Evolutionary conservation across 2,329 filamentous ascomycete species (phyloP).

Genomic region (Catunica adiposa): DNA sequence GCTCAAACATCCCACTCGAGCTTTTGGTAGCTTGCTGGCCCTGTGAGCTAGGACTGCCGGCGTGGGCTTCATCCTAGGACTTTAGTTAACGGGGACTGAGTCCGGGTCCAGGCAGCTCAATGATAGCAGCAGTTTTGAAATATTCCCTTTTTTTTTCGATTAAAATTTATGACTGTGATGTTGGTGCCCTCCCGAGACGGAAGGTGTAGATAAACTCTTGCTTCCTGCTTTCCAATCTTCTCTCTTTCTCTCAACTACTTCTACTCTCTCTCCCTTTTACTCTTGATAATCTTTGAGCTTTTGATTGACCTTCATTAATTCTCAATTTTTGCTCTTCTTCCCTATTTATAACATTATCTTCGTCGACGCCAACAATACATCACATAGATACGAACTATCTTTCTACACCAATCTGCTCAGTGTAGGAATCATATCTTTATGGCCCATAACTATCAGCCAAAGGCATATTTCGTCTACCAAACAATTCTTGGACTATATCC

Average conservation of each 20-base stretch:
- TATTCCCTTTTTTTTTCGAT: constrained; percentile 5
- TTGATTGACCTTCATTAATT: not conserved
- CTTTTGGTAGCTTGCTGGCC: not conserved
- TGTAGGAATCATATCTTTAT: not conserved
- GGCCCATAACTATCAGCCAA: not conserved
- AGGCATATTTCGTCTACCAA: not conserved
- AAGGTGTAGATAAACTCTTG: not conserved
- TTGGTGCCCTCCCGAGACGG: not conserved
- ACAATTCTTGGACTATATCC: too few species aligned
- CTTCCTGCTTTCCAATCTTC: not conserved
- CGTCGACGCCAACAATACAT: not conserved
- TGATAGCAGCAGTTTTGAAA: not conserved
- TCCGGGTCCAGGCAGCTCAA: not conserved
- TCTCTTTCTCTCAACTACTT: constrained; percentile 1
- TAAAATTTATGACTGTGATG: not conserved
- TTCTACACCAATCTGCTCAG: too few species aligned
- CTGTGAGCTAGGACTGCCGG: not conserved
- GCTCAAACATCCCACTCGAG: not conserved
- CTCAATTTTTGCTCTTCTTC: not conserved
- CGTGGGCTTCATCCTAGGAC: not conserved
- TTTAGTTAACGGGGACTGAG: not conserved
- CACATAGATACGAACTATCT: too few species aligned
- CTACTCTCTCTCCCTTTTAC: not conserved
- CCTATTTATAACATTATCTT: not conserved
- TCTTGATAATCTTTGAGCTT: not conserved